Evolutionary conservation across 2,329 filamentous ascomycete species (phyloP), one percentile per base, ranked within the genome.

Genomic region (Aschersonia sp.): DNA sequence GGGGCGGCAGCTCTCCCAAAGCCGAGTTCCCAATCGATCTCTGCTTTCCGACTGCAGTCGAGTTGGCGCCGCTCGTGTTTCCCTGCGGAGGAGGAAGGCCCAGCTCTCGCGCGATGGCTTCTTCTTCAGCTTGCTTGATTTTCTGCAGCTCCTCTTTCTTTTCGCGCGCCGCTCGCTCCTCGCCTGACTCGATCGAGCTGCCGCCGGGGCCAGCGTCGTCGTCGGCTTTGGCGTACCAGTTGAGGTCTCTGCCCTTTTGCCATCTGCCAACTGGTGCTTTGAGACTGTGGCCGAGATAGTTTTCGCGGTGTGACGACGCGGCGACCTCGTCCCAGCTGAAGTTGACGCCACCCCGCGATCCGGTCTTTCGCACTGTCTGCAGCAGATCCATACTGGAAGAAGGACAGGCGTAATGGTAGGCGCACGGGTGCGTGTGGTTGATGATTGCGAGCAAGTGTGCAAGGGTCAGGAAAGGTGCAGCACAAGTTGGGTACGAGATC

Each of bases 261-360:
- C 89, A 95, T 54, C 89, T 83, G 6, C 89, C 89, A 4, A 95
- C 88, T 0, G 89, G 87, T 0, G 89, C 89, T 72, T 90, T 95
- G 49, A 95, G 68, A 50, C 85, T 92, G 68, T 95, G 89, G 46
- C 89, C 89, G 6, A 95, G 83, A 63, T 80, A 83, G 58, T 82
- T 95, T 65, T 98, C 89, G 64, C 92, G 88, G 59, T 95, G 89
- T 29, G 76, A 70, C 45, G 88, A 94, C 54, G 73, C 80, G 62
- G 90, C 83, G 60, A 98, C 90, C 56, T 95, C 88, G 54, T 90
- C 85, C 92, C 92, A 97, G 67, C 83, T 89, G 71, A 98, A 98
- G 65, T 95, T 88, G 65, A 84, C 84, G 61, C 92, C 92, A 59
- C 92, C 92, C 55, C 92, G 83, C 57, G 87, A 92, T 63, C 94